Evolutionary conservation across 495 filamentous ascomycete species (phyloP), one percentile per base, ranked within the genome.

Genomic region (Endocarpon pusillum): DNA sequence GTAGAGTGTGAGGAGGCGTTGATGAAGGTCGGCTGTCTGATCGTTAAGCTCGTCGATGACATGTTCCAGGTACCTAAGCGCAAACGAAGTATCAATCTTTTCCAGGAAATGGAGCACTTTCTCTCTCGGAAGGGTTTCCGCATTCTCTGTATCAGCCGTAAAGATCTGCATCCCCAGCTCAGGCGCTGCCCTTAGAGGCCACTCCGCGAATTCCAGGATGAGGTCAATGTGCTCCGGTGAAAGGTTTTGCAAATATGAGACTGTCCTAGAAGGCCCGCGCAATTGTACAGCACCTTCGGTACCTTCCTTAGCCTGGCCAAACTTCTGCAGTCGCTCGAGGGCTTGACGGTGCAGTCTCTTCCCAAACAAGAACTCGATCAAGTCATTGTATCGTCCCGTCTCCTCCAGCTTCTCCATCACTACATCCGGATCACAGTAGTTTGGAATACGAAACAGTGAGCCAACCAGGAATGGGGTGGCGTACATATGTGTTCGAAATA

Each of bases 321-420:
- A 96, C 29, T 73, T 77, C 33, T 69, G 61, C 12, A 99, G 62
- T 20, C 96, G 54, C 33, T 84, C 78, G 17, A 99, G 61, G 0
- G 91, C 89, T 40, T 87, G 74, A 12, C 76, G 73, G 51, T 99
- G 89, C 9, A 94, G 67, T 49, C 77, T 86, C 60, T 96, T 96
- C 35, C 89, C 87, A 42, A 89, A 82, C 39, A 94, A 75, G 51
- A 99, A 99, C 45, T 99, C 86, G 19, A 99, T 87, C 0, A 99
- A 60, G 49, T 96, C 89, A 35, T 78, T 83, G 52, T 93, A 93
- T 30, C 85, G 79, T 26, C 80, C 78, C 33, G 75, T 79, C 49
- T 93, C 84, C 38, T 91, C 73, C 6, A 99, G 64, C 40, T 81
- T 75, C 53, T 94, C 80, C 50, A 91, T 87, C 18, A 99, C 86